A percentile compares a stretch with the other conserved stretches of the same genome.
Evolutionary conservation across 768 basidiomycete genomes (phyloP).

Genomic region (Trametes meyenii): DNA sequence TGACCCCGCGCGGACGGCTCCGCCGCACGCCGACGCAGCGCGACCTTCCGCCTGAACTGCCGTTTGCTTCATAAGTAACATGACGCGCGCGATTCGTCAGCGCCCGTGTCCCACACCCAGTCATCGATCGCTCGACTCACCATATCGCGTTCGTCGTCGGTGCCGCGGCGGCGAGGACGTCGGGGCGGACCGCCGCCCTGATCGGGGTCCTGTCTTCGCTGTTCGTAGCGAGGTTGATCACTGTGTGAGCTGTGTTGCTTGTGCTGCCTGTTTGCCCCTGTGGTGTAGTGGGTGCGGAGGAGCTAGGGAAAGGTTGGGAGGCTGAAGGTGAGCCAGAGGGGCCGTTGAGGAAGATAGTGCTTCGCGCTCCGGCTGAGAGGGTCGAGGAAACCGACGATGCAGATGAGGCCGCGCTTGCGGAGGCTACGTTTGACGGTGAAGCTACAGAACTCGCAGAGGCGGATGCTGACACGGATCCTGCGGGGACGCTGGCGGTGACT

Average conservation of each 20-base stretch:
- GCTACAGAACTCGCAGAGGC: background rate
- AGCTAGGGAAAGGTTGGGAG: too few species aligned
- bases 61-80: background rate
- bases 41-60: constrained; percentile 14
- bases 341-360: constrained; percentile 16
- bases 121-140: constrained; percentile 1
- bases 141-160: constrained; percentile 2
- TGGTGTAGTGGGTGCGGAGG: background rate
- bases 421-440: background rate
- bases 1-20: background rate
- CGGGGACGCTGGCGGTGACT: constrained; percentile 18
- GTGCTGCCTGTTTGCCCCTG: background rate
- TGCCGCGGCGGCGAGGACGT: background rate
- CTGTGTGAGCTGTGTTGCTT: background rate
- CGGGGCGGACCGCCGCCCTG: background rate
- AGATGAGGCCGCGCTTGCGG: background rate
- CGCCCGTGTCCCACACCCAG: too few species aligned
- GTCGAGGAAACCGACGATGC: background rate
- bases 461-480: background rate
- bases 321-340: background rate
- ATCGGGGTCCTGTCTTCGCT: background rate
- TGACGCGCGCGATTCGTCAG: too few species aligned
- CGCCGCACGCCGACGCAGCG: constrained; percentile 4
- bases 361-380: constrained; percentile 2
- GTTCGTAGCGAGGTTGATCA: background rate